Base-by-base conservation (phyloP, 164 flowering plant species). In the Kalanchoe fedtschenkoi region DNA sequence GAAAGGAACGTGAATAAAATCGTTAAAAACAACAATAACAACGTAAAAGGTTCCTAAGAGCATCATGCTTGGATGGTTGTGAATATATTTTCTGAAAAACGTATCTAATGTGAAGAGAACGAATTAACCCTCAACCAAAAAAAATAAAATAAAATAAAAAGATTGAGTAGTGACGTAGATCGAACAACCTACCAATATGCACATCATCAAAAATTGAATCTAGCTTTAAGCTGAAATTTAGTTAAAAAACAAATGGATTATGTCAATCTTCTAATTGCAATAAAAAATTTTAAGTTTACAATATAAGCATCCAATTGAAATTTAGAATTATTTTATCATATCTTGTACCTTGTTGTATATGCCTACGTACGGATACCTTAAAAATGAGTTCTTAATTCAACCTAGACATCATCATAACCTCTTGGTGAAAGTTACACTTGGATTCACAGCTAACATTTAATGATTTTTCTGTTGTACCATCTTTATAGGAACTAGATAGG, bases 401-500 rank as follows among this genome's bases (percentile, higher is more conserved):
- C 58, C 54, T 71, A 8, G 77, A 55, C 41, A 71, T 62, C 68
- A 69, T 16, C 6, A 42, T 26, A 51, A 80, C 79, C 70, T 80
- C 84, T 61, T 74, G 74, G 60, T 60, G 68, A 63, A 75, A 80
- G 61, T 56, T 70, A 13, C 51, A 76, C 58, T 70, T 68, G 5
- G 62, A 29, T 15, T 66, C 65, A 58, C 66, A 62, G 39, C 65
- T 69, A 26, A 61, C 70, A 46, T 47, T 62, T 35, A 72, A 14
- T 39, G 76, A 22, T 16, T 59, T 16, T 54, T 66, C 54, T 70
- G 75, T 41, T 64, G 74, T 30, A 76, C 51, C 0, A 74, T 55
- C 65, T 80, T 80, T 44, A 80, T 60, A 11, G 84, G 81, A 24
- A 77, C 81, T 39, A 74, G 73, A 55, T 43, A 42, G 34, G 68